A percentile compares a stretch with the other conserved stretches of the same genome.
phyloP scores from a whole-genome alignment of 371 early-diverging fungal species.

The Mucor indicus region DNA sequence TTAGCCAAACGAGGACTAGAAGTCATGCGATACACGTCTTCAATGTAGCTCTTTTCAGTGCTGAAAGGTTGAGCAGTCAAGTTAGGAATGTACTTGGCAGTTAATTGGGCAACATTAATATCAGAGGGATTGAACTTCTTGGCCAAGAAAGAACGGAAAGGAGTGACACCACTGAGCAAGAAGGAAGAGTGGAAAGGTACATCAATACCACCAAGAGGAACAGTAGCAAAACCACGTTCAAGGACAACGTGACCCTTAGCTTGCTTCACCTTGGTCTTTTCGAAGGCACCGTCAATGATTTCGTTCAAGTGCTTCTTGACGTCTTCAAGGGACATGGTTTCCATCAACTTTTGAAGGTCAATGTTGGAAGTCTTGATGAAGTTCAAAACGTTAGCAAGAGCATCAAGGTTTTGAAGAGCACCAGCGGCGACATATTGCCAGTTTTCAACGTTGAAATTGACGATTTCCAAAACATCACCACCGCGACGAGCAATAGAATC shows the following conservation, averaged over 20 bases:
- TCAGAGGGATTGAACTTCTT: slow-evolving; percentile 78
- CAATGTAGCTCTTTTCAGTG: slow-evolving; percentile 76
- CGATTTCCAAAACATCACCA: slow-evolving; percentile 86
- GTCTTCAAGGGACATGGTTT: slow-evolving; percentile 83
- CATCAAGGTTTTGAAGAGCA: slow-evolving; percentile 76
- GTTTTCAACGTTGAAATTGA: slow-evolving; percentile 96
- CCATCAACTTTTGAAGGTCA: slow-evolving; percentile 83
- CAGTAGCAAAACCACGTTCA: slow-evolving; percentile 91
- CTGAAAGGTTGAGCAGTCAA: slow-evolving; percentile 91
- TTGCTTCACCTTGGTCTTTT: slow-evolving; percentile 67
- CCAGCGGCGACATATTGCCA: slow-evolving; percentile 96
- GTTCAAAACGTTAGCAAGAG: slow-evolving; percentile 81
- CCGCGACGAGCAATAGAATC: slow-evolving; percentile 78
- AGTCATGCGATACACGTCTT: slow-evolving; percentile 72
- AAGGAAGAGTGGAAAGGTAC: slow-evolving; percentile 97
- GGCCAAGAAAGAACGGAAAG: slow-evolving; percentile 88
- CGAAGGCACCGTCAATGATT: slow-evolving; percentile 77
- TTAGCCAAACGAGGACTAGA: slow-evolving; percentile 69
- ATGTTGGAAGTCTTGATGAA: slow-evolving; percentile 73
- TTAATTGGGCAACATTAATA: slow-evolving; percentile 75
- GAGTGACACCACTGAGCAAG: slow-evolving; percentile 85
- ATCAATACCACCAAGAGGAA: slow-evolving; percentile 91
- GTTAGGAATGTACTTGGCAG: slow-evolving; percentile 92
- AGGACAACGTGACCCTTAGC: slow-evolving; percentile 67
- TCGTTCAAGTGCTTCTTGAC: slow-evolving; percentile 79